Percentiles rank a stretch among this genome's conserved stretches.
Evolutionary conservation across 2,329 filamentous ascomycete genomes (phyloP).

Genomic region (Aspergillus japonicus): DNA sequence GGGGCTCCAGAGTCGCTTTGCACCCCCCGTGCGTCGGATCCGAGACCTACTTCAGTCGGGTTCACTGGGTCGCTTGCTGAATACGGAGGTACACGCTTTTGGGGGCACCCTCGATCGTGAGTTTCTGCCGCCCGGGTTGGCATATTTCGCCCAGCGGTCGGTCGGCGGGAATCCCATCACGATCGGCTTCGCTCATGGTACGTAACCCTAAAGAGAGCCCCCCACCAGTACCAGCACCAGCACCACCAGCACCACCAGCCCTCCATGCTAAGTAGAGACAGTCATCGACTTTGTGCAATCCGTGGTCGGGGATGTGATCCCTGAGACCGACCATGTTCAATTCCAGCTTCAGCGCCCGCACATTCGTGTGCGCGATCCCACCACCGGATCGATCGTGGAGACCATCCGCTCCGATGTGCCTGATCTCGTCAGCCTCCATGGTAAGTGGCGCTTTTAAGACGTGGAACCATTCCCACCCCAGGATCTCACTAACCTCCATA

Average conservation of each 20-base stretch:
- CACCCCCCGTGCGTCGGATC: slow-evolving; percentile 48
- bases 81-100: slow-evolving; percentile 44
- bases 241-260: no score
- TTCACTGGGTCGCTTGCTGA: slow-evolving; percentile 53
- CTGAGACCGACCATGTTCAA: not conserved
- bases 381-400: not conserved
- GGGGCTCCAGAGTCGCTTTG: slow-evolving; percentile 52
- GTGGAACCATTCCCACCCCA: not conserved
- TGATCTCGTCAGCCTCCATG: not conserved
- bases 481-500: not conserved
- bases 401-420: not conserved
- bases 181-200: slow-evolving; percentile 12
- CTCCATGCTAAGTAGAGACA: not conserved
- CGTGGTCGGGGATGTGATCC: not conserved
- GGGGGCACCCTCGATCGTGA: slow-evolving; percentile 6
- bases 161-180: slow-evolving; percentile 13
- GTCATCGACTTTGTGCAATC: slow-evolving; percentile 3
- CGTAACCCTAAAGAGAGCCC: not conserved
- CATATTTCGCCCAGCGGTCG: slow-evolving; percentile 14
- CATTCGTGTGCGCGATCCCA: not conserved
- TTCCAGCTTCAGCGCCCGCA: not conserved
- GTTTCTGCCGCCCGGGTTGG: slow-evolving; percentile 4
- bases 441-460: not conserved
- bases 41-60: slow-evolving; percentile 47
- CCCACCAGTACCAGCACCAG: no score